phyloP scores from a whole-genome alignment of 148 eudicot genomes.

The Heliosperma pusillum region DNA sequence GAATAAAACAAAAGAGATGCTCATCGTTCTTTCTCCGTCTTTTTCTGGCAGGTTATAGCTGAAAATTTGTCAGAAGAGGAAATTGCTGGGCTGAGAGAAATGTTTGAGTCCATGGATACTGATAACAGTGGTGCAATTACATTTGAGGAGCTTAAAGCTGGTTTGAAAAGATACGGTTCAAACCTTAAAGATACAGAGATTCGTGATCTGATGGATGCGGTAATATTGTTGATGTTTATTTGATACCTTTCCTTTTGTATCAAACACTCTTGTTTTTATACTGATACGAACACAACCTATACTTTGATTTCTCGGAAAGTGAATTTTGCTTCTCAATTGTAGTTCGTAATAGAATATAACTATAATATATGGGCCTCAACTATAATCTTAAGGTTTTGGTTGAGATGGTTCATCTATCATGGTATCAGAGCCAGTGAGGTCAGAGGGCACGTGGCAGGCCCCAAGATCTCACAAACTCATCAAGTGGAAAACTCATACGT shows the following conservation, averaged over 20 bases:
- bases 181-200: constrained; percentile 93
- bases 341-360: too few species aligned
- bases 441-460: too few species aligned
- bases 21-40: constrained; percentile 4
- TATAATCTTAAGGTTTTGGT: too few species aligned
- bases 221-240: constrained; percentile 21
- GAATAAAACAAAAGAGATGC: too few species aligned
- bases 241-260: neutral
- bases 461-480: too few species aligned
- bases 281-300: neutral
- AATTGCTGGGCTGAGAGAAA: constrained; percentile 90
- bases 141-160: constrained; percentile 94
- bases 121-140: constrained; percentile 98
- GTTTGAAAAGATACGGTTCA: constrained; percentile 90
- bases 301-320: neutral
- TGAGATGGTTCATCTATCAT: too few species aligned
- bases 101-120: constrained; percentile 95
- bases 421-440: too few species aligned
- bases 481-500: too few species aligned
- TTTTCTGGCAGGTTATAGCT: constrained; percentile 75
- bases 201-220: constrained; percentile 96
- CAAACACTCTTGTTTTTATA: neutral
- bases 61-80: constrained; percentile 98
- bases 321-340: neutral
- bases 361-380: too few species aligned